Evolutionary conservation across 306 rosid species (phyloP), one percentile per base, ranked within the genome.

Genomic region (Glycyrrhiza uralensis): DNA sequence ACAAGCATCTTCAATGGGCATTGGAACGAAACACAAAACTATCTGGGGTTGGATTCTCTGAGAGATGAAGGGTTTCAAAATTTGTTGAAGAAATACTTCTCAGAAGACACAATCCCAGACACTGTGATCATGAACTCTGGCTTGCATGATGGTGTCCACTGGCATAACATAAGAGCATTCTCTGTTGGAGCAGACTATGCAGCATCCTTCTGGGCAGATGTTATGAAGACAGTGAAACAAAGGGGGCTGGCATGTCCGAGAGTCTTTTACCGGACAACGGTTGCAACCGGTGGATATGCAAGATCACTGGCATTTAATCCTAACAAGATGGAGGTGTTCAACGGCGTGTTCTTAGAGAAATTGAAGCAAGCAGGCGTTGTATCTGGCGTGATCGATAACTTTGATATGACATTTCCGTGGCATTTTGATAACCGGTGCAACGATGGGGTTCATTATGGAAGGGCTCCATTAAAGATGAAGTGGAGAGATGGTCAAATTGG

Each of bases 1-100:
- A 95, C 99, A 6, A 95, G 96, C 89, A 89, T 91, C 68, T 95
- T 87, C 86, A 95, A 95, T 19, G 99, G 99, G 2, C 99, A 95
- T 81, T 95, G 99, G 99, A 91, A 94, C 41, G 99, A 86, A 39
- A 91, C 95, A 1, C 84, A 76, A 65, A 94, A 94, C 80, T 94
- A 91, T 51, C 88, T 83, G 11, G 99, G 99, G 18, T 57, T 94
- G 83, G 85, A 91, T 80, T 94, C 99, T 26, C 76, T 94, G 76
- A 83, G 79, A 70, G 78, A 91, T 50, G 87, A 86, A 82, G 93
- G 92, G 10, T 94, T 91, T 70, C 84, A 83, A 83, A 69, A 79
- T 36, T 82, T 91, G 56, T 39, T 94, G 69, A 75, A 57, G 57
- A 84, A 58, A 19, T 91, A 85, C 81, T 94, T 94, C 91, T 85